Base-by-base conservation (phyloP, 1,284 basidiomycete genomes). In the Butyriboletus pseudospeciosus region DNA sequence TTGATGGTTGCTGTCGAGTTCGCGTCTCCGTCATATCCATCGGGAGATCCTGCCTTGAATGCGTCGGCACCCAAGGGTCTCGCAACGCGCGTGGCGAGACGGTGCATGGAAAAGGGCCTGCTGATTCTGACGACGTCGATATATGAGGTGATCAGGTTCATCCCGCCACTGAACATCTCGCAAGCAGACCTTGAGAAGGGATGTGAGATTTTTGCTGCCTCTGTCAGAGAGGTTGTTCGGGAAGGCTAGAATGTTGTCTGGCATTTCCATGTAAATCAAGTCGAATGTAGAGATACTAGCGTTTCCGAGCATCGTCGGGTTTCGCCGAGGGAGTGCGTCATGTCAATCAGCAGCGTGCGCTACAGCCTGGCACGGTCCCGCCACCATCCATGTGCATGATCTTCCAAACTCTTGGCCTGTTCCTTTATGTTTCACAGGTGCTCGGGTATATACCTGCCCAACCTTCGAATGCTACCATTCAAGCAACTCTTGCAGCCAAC, bases 1-100 rank as follows among this genome's bases (percentile, higher is more conserved):
- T 75, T 93, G 56, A 94, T 94, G 91, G 77, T 89, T 50, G 90
- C 79, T 2, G 78, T 93, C 52, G 91, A 94, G 69, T 93, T 94
- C 63, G 82, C 82, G 3, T 82, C 83, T 6, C 81, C 87, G 0
- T 70, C 71, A 12, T 74, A 75, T 38, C 71, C 76, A 13, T 64
- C 71, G 13, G 71, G 75, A 61, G 82, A 84, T 67, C 72, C 78
- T 6, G 70, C 69, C 32, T 62, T 72, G 39, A 69, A 72, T 51
- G 60, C 71, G 40, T 61, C 66, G 28, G 73, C 82, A 10, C 86
- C 88, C 30, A 79, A 79, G 71, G 77, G 80, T 62, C 77, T 95
- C 58, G 87, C 92, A 16, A 78, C 77, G 57, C 78, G 87, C n/a
- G 83, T 97, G 13, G 82, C 90, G 61, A 82, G 83, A 70, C 84